Conservation (phyloP, 805 yeast species). For the Candida fluviatilis region DNA sequence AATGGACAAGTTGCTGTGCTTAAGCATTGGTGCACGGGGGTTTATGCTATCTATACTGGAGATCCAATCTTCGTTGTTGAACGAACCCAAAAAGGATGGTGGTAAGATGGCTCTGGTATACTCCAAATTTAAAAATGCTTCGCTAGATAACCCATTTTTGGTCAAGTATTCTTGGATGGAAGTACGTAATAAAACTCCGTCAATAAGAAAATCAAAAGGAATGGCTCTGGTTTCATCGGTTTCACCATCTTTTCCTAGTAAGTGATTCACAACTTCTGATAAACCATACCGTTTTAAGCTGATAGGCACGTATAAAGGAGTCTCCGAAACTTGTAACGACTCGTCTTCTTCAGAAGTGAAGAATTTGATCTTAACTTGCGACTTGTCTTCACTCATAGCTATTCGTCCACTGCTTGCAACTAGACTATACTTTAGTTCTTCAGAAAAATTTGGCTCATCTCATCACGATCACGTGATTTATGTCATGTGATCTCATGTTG, state of each 20-base stretch:
- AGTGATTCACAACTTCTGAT: conserved; percentile 92
- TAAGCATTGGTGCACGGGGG: conserved; percentile 22
- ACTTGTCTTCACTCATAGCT: conserved; percentile 30
- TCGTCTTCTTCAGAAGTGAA: conserved; percentile 83
- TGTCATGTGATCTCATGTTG: neutral
- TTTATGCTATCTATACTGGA: conserved; percentile 62
- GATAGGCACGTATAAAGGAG: conserved; percentile 86
- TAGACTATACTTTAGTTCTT: neutral
- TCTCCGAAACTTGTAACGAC: conserved; percentile 62
- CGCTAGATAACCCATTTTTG: conserved; percentile 74
- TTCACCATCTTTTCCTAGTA: conserved; percentile 44
- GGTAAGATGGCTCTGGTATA: conserved; percentile 92
- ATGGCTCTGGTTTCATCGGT: conserved; percentile 51
- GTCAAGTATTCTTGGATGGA: conserved; percentile 77
- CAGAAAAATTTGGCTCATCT: neutral
- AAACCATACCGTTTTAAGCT: conserved; percentile 84
- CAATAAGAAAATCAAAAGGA: conserved; percentile 90
- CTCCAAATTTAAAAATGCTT: conserved; percentile 74
- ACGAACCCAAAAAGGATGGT: conserved; percentile 87
- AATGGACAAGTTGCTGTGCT: conserved; percentile 19
- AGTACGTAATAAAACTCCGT: conserved; percentile 75
- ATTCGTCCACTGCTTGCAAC: too few relatives aligned
- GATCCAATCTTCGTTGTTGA: conserved; percentile 93
- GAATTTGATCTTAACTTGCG: conserved; percentile 78
- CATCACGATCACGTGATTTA: neutral